Conservation (phyloP, 371 early-diverging fungal species). For the Capillidium rhysosporum region DNA sequence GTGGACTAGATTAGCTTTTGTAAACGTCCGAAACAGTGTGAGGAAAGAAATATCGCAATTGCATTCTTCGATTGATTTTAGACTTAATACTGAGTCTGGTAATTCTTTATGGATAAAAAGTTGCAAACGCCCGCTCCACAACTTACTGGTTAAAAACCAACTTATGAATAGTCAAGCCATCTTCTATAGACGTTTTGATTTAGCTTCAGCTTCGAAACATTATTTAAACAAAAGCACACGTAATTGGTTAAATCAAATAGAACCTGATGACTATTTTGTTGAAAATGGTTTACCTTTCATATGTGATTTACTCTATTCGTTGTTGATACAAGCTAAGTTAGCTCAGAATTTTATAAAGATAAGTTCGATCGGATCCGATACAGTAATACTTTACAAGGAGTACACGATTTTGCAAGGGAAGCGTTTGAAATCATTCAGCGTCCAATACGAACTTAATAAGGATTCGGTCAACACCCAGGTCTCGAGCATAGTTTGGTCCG, state of each 20-base stretch:
- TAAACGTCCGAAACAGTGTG: neutral
- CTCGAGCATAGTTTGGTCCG: conserved; percentile 51
- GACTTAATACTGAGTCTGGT: neutral
- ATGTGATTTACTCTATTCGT: conserved; percentile 38
- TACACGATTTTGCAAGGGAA: neutral
- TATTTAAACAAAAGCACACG: conserved; percentile 34
- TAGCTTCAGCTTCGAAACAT: conserved; percentile 11
- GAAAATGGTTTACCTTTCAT: conserved; percentile 27
- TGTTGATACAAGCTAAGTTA: conserved; percentile 30
- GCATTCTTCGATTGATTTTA: neutral
- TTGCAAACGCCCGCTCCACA: neutral
- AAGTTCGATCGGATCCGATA: conserved; percentile 20
- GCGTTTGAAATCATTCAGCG: conserved; percentile 15
- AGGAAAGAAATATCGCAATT: neutral
- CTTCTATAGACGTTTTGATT: neutral
- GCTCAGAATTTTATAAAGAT: conserved; percentile 36
- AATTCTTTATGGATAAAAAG: neutral
- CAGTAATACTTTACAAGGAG: conserved; percentile 43
- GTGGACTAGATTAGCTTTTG: neutral
- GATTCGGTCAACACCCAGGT: conserved; percentile 25
- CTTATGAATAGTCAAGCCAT: neutral
- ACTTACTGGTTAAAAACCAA: neutral
- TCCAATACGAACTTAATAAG: conserved; percentile 40
- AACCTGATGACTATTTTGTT: conserved; percentile 14
- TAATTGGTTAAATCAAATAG: conserved; percentile 45